phyloP scores from a whole-genome alignment of 371 early-diverging fungal genomes.

The Vavraia culicis region DNA sequence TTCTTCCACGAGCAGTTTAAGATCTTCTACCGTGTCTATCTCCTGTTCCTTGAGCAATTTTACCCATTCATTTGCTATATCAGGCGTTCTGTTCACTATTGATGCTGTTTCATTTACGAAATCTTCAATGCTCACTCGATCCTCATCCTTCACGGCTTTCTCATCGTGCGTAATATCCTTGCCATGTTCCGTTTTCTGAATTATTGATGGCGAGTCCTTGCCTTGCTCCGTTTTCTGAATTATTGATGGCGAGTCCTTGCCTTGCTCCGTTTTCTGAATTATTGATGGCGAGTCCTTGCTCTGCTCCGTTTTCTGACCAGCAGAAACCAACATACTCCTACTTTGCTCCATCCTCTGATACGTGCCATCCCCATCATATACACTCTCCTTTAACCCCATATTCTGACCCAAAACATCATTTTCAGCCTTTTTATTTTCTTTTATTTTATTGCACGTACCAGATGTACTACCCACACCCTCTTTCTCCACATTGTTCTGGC shows the following conservation, averaged over 20 bases:
- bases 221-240: too few relatives aligned
- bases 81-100: constrained; percentile 26
- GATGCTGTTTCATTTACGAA: constrained; percentile 35
- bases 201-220: neutral
- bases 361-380: neutral
- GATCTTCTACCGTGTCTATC: constrained; percentile 55
- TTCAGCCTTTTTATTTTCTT: neutral
- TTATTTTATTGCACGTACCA: neutral
- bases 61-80: constrained; percentile 38
- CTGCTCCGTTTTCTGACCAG: neutral
- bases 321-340: neutral
- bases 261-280: neutral
- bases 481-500: neutral
- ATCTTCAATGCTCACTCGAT: constrained; percentile 31
- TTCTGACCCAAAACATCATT: neutral
- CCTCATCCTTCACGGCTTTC: constrained; percentile 24
- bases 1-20: constrained; percentile 45
- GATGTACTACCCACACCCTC: neutral
- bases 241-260: constrained; percentile 6
- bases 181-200: neutral
- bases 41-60: constrained; percentile 58
- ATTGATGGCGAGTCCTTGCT: neutral
- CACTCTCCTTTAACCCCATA: constrained; percentile 4
- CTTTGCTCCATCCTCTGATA: neutral
- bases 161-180: constrained; percentile 19